Evolutionary conservation across 2,329 filamentous ascomycete genomes (phyloP).

Genomic region (Colletotrichum melonis): DNA sequence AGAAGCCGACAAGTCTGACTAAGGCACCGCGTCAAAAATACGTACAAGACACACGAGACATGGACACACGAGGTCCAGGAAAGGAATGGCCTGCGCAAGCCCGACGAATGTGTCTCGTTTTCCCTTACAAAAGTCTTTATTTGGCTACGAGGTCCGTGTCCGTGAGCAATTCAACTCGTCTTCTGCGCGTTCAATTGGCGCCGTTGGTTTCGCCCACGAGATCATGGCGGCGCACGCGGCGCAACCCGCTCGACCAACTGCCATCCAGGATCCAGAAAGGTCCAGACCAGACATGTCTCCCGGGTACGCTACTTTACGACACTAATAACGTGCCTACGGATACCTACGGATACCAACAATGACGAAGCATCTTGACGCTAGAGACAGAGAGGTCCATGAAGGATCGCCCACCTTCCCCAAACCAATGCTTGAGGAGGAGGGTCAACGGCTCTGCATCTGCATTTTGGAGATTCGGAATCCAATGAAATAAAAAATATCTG

Average conservation of each 20-base stretch:
- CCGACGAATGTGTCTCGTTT: background rate
- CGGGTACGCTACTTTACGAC: background rate
- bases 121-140: background rate
- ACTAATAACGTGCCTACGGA: background rate
- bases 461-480: background rate
- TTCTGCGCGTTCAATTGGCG: slow-evolving; percentile 17
- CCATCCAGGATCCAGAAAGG: background rate
- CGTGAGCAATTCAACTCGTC: background rate
- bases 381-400: background rate
- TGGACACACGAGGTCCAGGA: background rate
- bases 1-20: background rate
- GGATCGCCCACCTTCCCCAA: background rate
- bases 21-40: background rate
- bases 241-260: background rate
- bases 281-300: background rate
- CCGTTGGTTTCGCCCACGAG: slow-evolving; percentile 31
- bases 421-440: background rate
- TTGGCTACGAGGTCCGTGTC: slow-evolving; percentile 2
- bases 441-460: background rate
- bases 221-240: slow-evolving; percentile 26
- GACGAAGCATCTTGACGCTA: background rate
- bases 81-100: background rate
- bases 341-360: background rate
- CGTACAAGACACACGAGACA: background rate
- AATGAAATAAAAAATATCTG: background rate